A percentile compares a stretch with the other conserved stretches of the same genome.
Evolutionary conservation across 202 grass and related monocot species (phyloP).

Genomic region (Cymbopogon flexuosus): DNA sequence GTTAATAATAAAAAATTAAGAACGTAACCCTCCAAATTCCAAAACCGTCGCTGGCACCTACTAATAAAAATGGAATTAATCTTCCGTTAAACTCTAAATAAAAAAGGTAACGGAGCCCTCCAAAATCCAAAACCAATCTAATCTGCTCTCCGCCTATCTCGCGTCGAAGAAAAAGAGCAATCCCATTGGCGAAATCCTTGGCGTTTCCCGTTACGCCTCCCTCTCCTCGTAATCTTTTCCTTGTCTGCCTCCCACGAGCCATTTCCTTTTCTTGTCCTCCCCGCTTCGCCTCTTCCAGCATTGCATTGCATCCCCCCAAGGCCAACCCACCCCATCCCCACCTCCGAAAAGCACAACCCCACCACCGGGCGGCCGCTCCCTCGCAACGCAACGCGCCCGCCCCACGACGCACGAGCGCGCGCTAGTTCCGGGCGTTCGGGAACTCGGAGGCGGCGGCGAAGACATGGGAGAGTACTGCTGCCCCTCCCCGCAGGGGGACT

Average conservation of each 20-base stretch:
- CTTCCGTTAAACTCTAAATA: background rate
- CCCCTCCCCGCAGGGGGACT: background rate
- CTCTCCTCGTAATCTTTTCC: background rate
- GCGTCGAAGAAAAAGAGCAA: background rate
- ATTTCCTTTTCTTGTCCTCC: background rate
- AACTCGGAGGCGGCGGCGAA: background rate
- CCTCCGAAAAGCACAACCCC: background rate
- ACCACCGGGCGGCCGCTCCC: too few species aligned
- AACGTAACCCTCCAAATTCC: background rate
- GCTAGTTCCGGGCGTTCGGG: constrained; percentile 13
- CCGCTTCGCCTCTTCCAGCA: background rate
- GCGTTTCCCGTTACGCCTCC: background rate
- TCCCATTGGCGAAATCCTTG: background rate
- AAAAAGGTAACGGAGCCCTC: background rate
- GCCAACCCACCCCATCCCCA: background rate
- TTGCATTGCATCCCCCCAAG: background rate
- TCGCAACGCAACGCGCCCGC: background rate
- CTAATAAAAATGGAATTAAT: background rate
- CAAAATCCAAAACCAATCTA: background rate
- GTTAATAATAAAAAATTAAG: background rate
- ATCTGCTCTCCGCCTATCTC: background rate
- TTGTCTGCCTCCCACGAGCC: too few species aligned
- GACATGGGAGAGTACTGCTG: constrained; percentile 55
- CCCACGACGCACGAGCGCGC: constrained; percentile 11
- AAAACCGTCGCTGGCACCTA: background rate